phyloP scores from a whole-genome alignment of 768 basidiomycete species.

The Termitomyces sp. region DNA sequence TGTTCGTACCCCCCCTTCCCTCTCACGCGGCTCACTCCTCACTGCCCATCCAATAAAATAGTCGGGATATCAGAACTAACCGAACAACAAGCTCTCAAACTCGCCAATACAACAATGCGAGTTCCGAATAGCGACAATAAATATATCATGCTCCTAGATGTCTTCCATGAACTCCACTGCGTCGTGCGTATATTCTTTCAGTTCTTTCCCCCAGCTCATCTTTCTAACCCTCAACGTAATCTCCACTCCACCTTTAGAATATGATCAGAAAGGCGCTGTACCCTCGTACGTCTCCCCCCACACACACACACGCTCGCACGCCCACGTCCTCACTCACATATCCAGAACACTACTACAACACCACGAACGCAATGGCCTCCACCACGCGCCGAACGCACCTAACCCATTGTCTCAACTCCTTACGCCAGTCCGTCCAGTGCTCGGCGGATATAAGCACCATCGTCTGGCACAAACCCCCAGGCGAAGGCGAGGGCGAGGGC shows the following conservation, averaged over 20 bases:
- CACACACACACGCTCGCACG: too few species aligned
- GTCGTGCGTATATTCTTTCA: not conserved
- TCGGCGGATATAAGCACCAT: constrained; percentile 10
- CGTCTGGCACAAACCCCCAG: constrained; percentile 4
- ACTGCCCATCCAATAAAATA: not conserved
- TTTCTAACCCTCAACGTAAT: too few species aligned
- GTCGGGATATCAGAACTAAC: constrained; percentile 8
- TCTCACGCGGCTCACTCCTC: too few species aligned
- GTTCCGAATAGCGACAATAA: constrained; percentile 6
- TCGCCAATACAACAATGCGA: constrained; percentile 6
- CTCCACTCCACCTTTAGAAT: not conserved
- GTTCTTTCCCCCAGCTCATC: too few species aligned
- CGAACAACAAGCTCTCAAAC: constrained; percentile 3
- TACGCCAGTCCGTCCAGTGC: constrained; percentile 10
- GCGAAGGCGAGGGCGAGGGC: too few species aligned
- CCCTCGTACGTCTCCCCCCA: constrained; percentile 1
- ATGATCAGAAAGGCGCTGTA: constrained; percentile 9
- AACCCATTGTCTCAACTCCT: constrained; percentile 1
- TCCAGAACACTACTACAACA: constrained; percentile 5
- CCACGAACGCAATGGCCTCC: constrained; percentile 3
- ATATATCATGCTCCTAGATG: constrained; percentile 10
- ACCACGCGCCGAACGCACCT: constrained; percentile 2
- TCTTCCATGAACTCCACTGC: constrained; percentile 11
- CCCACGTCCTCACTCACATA: not conserved
- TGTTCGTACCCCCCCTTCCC: not conserved